Conservation (phyloP, 306 rosid species). For the Pyrus betulifolia region DNA sequence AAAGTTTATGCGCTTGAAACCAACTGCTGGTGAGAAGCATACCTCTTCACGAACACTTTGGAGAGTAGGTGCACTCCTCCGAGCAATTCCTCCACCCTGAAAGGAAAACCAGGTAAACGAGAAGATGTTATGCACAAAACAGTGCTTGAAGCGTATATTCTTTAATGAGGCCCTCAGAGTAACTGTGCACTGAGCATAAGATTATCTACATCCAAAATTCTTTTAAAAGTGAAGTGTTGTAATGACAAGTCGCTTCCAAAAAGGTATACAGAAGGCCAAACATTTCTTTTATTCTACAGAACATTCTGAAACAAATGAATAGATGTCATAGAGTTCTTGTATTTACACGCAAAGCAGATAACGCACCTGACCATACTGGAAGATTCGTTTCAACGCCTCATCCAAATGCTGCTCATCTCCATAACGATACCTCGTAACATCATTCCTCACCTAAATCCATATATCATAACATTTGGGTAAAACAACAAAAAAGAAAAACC, state of each 20-base stretch:
- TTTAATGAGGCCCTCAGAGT: not conserved
- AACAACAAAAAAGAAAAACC: not conserved
- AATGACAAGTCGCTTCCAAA: not conserved
- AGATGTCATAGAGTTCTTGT: not conserved
- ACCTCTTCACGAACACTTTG: conserved; percentile 87
- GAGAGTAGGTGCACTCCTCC: conserved; percentile 82
- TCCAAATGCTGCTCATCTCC: conserved; percentile 99
- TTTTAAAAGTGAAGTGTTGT: not conserved
- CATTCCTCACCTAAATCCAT: conserved; percentile 64
- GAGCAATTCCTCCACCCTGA: conserved; percentile 89
- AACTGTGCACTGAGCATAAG: not conserved
- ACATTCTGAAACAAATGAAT: not conserved
- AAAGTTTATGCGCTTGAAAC: not conserved
- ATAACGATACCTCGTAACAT: conserved; percentile 80
- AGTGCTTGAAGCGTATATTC: not conserved
- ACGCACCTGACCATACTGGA: conserved; percentile 87
- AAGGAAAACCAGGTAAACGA: conserved; percentile 14
- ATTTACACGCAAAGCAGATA: not conserved
- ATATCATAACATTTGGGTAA: conserved; percentile 3
- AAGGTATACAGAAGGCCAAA: not conserved
- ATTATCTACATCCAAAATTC: not conserved
- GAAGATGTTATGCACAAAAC: not conserved
- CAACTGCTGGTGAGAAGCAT: conserved; percentile 22
- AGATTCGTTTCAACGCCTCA: conserved; percentile 85
- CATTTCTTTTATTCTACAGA: not conserved